Base-by-base conservation (phyloP, 352 stramenopile species). In the Bremia lactucae region DNA sequence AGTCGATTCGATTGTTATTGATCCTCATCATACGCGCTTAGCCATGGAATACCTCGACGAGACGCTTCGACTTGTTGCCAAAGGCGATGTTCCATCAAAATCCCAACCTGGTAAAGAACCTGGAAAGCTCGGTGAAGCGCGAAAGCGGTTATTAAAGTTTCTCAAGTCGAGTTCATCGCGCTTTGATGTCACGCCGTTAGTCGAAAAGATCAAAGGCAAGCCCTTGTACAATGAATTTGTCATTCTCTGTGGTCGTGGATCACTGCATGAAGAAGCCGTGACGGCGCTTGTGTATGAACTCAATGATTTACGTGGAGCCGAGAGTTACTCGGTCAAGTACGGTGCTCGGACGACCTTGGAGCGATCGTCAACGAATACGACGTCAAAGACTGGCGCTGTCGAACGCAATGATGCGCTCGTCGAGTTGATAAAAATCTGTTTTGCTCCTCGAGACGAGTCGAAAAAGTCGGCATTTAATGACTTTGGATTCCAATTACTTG, bases 41-140 rank as follows among this genome's bases (percentile, higher is more conserved):
- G 80, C 80, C 13, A 54, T 89, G n/a, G 80, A 93, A 46, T 93
- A 93, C 56, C 56, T 93, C 7, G 75, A 90, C 19, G 80, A 93
- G 51, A 82, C 84, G 31, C 60, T 93, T 0, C 73, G 83, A 40
- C 62, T 85, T 6, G 71, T 93, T 7, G 63, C 62, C 0, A 64
- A 53, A 6, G 80, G 80, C 14, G 74, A 87, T 31, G 59, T 73
- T 16, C 77, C 80, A 21, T 93, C 80, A 16, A 93, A 90, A 50
- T 90, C 77, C 0, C 64, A 83, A 33, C 80, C 80, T 0, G 80
- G 77, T 10, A 87, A 86, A 41, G 80, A 93, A 23, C 51, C 74
- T 44, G 73, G 76, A 4, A 55, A 68, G 21, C 39, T 93, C 8
- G 80, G 77, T 10, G 73, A 89, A 13, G 73, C 77, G 1, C 80